These are phyloP conservation scores for Sporothrix protearum DNA, from an alignment of 2,329 filamentous ascomycete species.

Conservation along the genomic window DNA sequence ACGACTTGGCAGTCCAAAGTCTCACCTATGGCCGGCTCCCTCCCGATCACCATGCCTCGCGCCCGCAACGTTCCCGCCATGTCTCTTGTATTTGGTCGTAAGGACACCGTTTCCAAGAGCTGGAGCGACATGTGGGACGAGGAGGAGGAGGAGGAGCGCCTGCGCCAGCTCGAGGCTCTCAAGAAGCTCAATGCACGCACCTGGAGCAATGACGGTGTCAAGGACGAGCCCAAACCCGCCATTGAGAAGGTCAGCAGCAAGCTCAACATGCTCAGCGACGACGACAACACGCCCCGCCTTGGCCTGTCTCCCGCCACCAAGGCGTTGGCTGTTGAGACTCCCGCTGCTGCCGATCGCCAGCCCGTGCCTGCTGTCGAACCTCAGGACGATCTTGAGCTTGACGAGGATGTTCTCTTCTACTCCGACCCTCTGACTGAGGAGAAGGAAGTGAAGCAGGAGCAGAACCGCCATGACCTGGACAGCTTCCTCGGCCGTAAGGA, in stretches of 20 bases:
- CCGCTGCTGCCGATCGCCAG: constrained; percentile 38
- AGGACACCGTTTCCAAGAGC: constrained; percentile 87
- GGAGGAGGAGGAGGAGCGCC: constrained; percentile 66
- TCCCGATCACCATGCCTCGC: constrained; percentile 77
- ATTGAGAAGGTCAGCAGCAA: constrained; percentile 26
- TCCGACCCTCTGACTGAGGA: constrained; percentile 55
- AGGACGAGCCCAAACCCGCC: constrained; percentile 3
- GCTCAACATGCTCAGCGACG: constrained; percentile 34
- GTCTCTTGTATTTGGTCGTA: constrained; percentile 74
- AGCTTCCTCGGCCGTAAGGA: constrained; percentile 32
- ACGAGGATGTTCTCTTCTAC: constrained; percentile 69
- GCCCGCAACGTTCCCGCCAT: constrained; percentile 67
- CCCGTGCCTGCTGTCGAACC: constrained; percentile 32
- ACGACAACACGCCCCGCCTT: constrained; percentile 45
- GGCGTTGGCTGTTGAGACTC: constrained; percentile 39
- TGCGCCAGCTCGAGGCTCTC: constrained; percentile 56
- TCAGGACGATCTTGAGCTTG: constrained; percentile 60
- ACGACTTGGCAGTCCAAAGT: constrained; percentile 43
- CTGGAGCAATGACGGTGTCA: constrained; percentile 72
- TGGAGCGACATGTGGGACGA: constrained; percentile 99
- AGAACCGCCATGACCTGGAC: constrained; percentile 31
- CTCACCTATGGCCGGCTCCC: constrained; percentile 62
- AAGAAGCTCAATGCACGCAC: constrained; percentile 69
- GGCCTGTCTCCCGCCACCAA: constrained; percentile 43
- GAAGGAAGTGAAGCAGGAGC: constrained; percentile 36